Percentiles rank a stretch among this genome's conserved stretches.
Evolutionary conservation across 1,139 yeast genomes (phyloP).

Genomic region (Taphrina deformans): DNA sequence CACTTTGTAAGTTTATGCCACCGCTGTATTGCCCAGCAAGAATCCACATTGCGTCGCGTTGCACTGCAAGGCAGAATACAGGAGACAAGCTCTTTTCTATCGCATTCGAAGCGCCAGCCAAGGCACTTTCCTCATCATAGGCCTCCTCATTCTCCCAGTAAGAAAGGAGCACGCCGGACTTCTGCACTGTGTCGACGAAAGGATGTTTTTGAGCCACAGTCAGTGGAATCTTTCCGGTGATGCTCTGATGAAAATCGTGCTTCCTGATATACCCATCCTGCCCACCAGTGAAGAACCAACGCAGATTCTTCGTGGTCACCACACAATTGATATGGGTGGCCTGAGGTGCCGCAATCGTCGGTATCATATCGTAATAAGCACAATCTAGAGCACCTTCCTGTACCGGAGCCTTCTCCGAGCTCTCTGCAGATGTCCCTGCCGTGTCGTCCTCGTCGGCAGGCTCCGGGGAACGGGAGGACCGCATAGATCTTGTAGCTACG

Average conservation of each 20-base stretch:
- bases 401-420: background rate
- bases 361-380: conserved; percentile 48
- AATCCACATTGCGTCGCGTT: conserved; percentile 79
- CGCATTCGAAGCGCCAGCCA: conserved; percentile 44
- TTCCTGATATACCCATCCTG: conserved; percentile 92
- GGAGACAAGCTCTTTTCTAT: conserved; percentile 56
- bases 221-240: conserved; percentile 84
- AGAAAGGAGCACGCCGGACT: conserved; percentile 75
- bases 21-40: conserved; percentile 78
- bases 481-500: conserved; percentile 39
- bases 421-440: conserved; percentile 35
- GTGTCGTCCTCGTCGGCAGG: conserved; percentile 38
- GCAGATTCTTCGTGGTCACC: conserved; percentile 77
- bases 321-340: conserved; percentile 62
- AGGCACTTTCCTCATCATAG: background rate
- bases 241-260: conserved; percentile 79
- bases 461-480: conserved; percentile 33
- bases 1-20: conserved; percentile 80
- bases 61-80: conserved; percentile 82
- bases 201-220: conserved; percentile 92
- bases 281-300: conserved; percentile 92
- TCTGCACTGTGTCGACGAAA: conserved; percentile 77
- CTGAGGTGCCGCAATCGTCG: conserved; percentile 50
- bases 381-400: conserved; percentile 11
- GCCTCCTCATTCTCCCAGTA: conserved; percentile 83